A percentile compares a stretch with the other conserved stretches of the same genome.
These are phyloP conservation scores for Nakazawaea populi DNA, from an alignment of 805 yeast genomes.

Conservation along the genomic window DNA sequence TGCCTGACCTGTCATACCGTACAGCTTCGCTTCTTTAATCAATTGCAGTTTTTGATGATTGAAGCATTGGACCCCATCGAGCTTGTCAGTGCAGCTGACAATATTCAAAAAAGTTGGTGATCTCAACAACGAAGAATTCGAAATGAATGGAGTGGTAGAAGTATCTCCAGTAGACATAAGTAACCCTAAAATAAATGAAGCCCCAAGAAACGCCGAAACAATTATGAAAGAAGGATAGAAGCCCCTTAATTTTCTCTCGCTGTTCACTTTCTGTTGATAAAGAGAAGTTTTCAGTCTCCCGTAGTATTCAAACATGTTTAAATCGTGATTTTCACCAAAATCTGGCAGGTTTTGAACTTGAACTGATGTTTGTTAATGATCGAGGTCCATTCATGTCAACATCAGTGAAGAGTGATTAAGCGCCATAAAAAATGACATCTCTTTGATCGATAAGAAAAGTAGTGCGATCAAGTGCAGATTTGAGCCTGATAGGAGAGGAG, in stretches of 20 bases:
- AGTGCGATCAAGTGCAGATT: too few species aligned
- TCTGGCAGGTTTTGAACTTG: too few species aligned
- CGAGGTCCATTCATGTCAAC: too few species aligned
- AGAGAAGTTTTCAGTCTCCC: too few species aligned
- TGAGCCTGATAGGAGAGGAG: too few species aligned
- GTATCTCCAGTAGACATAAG: neutral
- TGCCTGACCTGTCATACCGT: slow-evolving; percentile 3
- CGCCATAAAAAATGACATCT: too few species aligned
- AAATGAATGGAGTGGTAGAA: neutral
- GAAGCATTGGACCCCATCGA: slow-evolving; percentile 1
- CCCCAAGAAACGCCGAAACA: neutral
- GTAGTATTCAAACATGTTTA: too few species aligned
- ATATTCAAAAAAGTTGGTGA: neutral
- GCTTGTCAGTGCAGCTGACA: neutral
- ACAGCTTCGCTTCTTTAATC: neutral
- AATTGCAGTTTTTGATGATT: neutral
- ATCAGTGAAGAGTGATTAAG: too few species aligned
- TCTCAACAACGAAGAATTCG: neutral
- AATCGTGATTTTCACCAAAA: too few species aligned
- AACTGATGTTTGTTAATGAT: too few species aligned
- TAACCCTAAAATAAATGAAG: neutral
- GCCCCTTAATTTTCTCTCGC: neutral
- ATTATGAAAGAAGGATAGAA: neutral
- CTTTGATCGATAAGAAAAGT: too few species aligned
- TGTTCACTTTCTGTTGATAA: neutral